Evolutionary conservation across 441 rosid genomes (phyloP).

Genomic region (Adansonia grandidieri): DNA sequence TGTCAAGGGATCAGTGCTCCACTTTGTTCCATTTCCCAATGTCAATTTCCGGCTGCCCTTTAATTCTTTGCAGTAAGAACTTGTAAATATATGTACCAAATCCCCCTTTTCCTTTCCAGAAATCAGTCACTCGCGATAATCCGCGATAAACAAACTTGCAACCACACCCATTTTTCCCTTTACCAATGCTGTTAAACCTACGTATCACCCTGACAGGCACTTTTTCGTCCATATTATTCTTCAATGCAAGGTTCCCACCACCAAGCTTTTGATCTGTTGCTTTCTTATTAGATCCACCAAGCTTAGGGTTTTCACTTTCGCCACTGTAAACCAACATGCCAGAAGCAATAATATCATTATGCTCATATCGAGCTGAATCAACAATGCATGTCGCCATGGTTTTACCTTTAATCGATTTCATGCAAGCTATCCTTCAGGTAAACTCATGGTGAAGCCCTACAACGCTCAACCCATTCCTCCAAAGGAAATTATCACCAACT

Average conservation of each 20-base stretch:
- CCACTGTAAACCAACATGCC: constrained; percentile 28
- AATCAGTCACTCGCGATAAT: constrained; percentile 14
- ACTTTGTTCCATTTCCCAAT: background rate
- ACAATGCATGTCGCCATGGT: constrained; percentile 29
- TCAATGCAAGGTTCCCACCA: constrained; percentile 49
- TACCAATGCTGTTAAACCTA: background rate
- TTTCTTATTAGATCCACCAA: background rate
- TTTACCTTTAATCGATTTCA: background rate
- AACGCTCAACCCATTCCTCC: constrained; percentile 28
- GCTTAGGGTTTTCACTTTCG: constrained; percentile 31
- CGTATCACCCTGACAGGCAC: constrained; percentile 41
- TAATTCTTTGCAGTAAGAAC: constrained; percentile 21
- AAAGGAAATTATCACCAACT: constrained; percentile 31
- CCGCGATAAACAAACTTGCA: constrained; percentile 40
- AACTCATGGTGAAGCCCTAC: constrained; percentile 34
- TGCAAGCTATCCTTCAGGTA: constrained; percentile 28
- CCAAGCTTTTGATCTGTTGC: constrained; percentile 39
- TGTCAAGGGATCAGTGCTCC: too few relatives aligned
- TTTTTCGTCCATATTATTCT: constrained; percentile 34
- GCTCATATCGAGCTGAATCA: constrained; percentile 33
- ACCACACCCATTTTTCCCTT: background rate
- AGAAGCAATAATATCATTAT: background rate
- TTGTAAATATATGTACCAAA: constrained; percentile 30
- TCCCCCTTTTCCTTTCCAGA: constrained; percentile 28
- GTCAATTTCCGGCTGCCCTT: background rate